Percentiles rank a stretch among this genome's conserved stretches.
These are phyloP conservation scores for Tribonema minus DNA, from an alignment of 108 stramenopile genomes.

Conservation along the genomic window DNA sequence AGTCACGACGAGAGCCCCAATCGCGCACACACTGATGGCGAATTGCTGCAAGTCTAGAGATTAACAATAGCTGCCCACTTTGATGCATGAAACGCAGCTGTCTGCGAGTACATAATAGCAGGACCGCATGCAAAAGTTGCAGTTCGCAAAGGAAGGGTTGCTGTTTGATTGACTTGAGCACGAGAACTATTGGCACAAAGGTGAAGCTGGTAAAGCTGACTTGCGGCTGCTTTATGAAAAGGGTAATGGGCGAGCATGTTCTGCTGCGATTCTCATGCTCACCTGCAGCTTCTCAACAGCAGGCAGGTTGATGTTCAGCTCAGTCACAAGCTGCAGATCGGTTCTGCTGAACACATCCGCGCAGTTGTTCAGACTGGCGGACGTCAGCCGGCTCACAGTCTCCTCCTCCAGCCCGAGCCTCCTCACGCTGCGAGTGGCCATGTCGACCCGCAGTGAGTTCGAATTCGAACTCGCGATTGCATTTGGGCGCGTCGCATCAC, in stretches of 20 bases:
- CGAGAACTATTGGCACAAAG: slow-evolving; percentile 20
- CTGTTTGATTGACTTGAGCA: slow-evolving; percentile 7
- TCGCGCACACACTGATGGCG: too few species aligned
- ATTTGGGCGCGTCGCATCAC: too few species aligned
- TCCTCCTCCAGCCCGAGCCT: slow-evolving; percentile 15
- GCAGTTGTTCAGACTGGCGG: slow-evolving; percentile 4
- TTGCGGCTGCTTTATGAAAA: slow-evolving; percentile 1
- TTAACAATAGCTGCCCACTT: too few species aligned
- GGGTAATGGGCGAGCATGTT: not conserved
- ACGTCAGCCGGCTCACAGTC: not conserved
- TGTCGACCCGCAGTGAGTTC: too few species aligned
- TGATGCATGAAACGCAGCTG: too few species aligned
- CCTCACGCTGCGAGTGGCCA: too few species aligned
- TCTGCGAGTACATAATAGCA: too few species aligned
- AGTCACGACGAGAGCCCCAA: too few species aligned
- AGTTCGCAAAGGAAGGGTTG: slow-evolving; percentile 10
- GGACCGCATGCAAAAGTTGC: too few species aligned
- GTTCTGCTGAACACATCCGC: slow-evolving; percentile 24
- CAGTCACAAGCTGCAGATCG: slow-evolving; percentile 20
- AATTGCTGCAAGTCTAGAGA: too few species aligned
- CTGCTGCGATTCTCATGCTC: not conserved
- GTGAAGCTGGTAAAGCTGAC: slow-evolving; percentile 4
- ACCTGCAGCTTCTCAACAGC: slow-evolving; percentile 3
- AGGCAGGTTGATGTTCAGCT: not conserved
- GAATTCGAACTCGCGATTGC: too few species aligned